These are phyloP conservation scores for Davidsoniella australis DNA, from an alignment of 2,329 filamentous ascomycete genomes.

Conservation along the genomic window DNA sequence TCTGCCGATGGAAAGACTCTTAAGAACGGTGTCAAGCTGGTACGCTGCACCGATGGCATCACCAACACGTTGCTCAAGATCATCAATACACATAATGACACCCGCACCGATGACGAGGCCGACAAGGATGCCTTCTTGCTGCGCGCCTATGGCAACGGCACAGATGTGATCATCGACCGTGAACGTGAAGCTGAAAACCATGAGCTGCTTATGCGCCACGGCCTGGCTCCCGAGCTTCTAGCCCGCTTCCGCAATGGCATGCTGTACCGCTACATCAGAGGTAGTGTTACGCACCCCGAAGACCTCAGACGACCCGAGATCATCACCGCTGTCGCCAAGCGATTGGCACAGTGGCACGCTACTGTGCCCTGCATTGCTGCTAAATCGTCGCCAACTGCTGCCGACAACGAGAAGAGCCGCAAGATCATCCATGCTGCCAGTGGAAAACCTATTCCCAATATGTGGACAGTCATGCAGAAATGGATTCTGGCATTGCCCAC, in stretches of 20 bases:
- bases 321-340: constrained; percentile 66
- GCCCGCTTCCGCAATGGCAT: constrained; percentile 93
- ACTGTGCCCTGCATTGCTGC: constrained; percentile 38
- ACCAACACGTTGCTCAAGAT: constrained; percentile 83
- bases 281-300: constrained; percentile 59
- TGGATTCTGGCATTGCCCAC: constrained; percentile 80
- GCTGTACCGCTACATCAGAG: constrained; percentile 79
- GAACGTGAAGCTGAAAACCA: constrained; percentile 69
- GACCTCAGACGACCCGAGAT: constrained; percentile 62
- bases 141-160: constrained; percentile 85
- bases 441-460: constrained; percentile 60
- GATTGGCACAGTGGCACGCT: constrained; percentile 88
- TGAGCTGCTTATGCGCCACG: constrained; percentile 66
- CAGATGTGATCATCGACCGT: constrained; percentile 87
- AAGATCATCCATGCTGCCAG: constrained; percentile 37
- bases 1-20: constrained; percentile 29
- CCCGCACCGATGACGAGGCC: constrained; percentile 54
- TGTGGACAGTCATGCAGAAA: constrained; percentile 92
- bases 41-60: constrained; percentile 92
- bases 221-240: constrained; percentile 71
- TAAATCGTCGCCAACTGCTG: constrained; percentile 21
- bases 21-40: constrained; percentile 45
- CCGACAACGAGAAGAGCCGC: constrained; percentile 20
- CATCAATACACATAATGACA: constrained; percentile 48
- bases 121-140: constrained; percentile 77